phyloP scores from a whole-genome alignment of 768 basidiomycete species.

The Naganishia onofrii region DNA sequence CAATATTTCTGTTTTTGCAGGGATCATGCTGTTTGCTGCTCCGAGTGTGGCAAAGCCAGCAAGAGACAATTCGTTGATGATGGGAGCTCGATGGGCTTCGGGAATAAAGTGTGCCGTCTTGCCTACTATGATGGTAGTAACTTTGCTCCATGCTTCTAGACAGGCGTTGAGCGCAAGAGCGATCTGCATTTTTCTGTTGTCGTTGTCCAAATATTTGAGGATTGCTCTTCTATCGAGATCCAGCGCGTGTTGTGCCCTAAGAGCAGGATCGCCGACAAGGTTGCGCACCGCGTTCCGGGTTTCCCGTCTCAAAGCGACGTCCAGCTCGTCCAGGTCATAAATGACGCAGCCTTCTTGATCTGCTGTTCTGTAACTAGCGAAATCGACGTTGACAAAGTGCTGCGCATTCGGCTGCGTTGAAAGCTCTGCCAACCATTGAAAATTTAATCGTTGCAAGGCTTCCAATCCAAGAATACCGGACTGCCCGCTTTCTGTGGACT shows the following conservation, averaged over 20 bases:
- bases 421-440: neutral
- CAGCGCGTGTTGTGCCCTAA: constrained; percentile 4
- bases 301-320: constrained; percentile 17
- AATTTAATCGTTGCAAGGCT: constrained; percentile 11
- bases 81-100: neutral
- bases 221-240: constrained; percentile 19
- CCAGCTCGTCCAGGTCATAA: constrained; percentile 19
- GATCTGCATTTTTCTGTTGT: constrained; percentile 23
- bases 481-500: neutral
- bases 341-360: constrained; percentile 19
- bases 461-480: constrained; percentile 18
- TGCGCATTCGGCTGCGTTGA: constrained; percentile 1
- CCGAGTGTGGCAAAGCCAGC: constrained; percentile 7
- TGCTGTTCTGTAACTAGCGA: constrained; percentile 2
- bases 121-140: constrained; percentile 15
- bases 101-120: constrained; percentile 8
- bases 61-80: constrained; percentile 26
- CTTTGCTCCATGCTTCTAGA: constrained; percentile 24
- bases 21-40: constrained; percentile 4
- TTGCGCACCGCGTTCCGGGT: constrained; percentile 18
- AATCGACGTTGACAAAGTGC: constrained; percentile 26
- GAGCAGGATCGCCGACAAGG: neutral
- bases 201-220: constrained; percentile 11
- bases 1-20: constrained; percentile 22
- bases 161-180: constrained; percentile 1